phyloP scores from a whole-genome alignment of 2,329 filamentous ascomycete genomes.

The Aureobasidium musti region DNA sequence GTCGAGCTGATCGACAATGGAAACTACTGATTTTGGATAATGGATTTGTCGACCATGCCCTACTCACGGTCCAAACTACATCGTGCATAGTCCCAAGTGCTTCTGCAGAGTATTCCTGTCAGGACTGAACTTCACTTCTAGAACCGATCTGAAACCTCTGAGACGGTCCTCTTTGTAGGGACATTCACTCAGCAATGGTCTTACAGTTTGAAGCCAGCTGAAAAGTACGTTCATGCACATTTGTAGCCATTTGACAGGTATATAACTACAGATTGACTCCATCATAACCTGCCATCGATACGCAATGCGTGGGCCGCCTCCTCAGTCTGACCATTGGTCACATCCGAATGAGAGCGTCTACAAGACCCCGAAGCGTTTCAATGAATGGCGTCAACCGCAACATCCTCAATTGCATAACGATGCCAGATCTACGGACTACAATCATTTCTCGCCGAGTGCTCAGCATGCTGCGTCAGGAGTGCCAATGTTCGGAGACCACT shows the following conservation, averaged over 20 bases:
- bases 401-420: neutral
- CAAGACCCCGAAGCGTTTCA: neutral
- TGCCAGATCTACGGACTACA: neutral
- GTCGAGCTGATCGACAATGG: constrained; percentile 24
- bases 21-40: constrained; percentile 15
- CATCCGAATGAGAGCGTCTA: neutral
- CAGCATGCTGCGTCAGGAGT: no score
- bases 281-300: neutral
- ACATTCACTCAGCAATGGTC: neutral
- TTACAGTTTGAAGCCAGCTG: neutral
- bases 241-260: neutral
- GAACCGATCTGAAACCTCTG: neutral
- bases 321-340: neutral
- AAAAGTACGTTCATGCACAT: neutral
- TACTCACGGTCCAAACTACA: neutral
- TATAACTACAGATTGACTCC: neutral
- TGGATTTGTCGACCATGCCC: neutral
- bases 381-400: neutral
- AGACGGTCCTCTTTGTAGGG: neutral
- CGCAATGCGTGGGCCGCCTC: neutral
- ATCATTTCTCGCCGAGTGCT: neutral
- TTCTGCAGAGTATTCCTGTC: neutral
- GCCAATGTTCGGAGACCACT: neutral
- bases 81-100: neutral
- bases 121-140: neutral